Evolutionary conservation across 352 stramenopile species (phyloP).

Genomic region (Globisporangium rhizosaccharum): DNA sequence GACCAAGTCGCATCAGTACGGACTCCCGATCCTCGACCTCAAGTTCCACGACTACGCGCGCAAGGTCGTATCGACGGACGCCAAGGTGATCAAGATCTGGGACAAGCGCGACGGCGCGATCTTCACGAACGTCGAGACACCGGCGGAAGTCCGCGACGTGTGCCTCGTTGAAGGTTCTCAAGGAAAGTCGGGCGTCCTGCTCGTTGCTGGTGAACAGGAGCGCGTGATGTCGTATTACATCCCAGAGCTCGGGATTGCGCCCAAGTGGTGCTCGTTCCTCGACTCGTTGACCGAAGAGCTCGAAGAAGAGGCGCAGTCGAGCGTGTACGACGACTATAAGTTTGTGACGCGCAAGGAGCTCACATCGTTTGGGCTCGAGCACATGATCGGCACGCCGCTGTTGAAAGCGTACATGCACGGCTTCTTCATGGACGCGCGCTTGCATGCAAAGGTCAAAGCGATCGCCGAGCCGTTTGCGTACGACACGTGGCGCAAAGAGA

Average conservation of each 20-base stretch:
- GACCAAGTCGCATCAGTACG: conserved; percentile 97
- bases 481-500: conserved; percentile 96
- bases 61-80: conserved; percentile 93
- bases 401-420: conserved; percentile 99
- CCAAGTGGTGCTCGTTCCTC: conserved; percentile 99
- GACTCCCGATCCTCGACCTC: conserved; percentile 92
- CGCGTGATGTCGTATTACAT: conserved; percentile 98
- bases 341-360: conserved; percentile 96
- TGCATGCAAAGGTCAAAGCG: conserved; percentile 96
- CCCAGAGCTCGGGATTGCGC: conserved; percentile 94
- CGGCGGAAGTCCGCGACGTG: conserved; percentile 94
- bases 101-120: conserved; percentile 85
- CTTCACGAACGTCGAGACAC: conserved; percentile 97
- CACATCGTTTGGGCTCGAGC: conserved; percentile 93
- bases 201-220: conserved; percentile 96
- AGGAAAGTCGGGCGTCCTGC: conserved; percentile 92
- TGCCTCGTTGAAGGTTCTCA: conserved; percentile 89
- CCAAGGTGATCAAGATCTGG: conserved; percentile 99
- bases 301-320: conserved; percentile 93
- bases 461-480: conserved; percentile 98
- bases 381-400: conserved; percentile 96
- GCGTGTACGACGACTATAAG: conserved; percentile 99
- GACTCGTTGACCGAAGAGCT: conserved; percentile 99
- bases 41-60: conserved; percentile 89
- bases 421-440: conserved; percentile 99